Evolutionary conservation across 345 rosid species (phyloP), one percentile per base, ranked within the genome.

Genomic region (Luvunga scandens): DNA sequence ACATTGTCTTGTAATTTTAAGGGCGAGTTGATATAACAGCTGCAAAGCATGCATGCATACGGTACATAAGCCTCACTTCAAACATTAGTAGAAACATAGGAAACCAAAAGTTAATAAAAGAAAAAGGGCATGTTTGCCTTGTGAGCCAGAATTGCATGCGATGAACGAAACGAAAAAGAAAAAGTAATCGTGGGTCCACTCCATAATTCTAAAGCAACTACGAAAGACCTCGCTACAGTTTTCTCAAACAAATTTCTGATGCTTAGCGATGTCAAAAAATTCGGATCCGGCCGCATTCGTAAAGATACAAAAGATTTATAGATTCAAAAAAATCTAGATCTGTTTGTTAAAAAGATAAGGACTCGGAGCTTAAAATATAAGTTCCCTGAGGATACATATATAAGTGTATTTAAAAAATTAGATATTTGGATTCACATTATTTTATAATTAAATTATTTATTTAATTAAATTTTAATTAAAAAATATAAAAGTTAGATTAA

Each of bases 131-230:
- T 45, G 50, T 70, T 77, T 69, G 75, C 66, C 72, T 82, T 73
- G 80, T 66, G 72, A 82, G n/a, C 18, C 22, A 70, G 62, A 77
- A 73, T 45, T 12, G 50, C 21, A 77, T 82, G 56, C 81, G n/a
- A 50, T 19, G 34, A 36, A 56, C 7, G 2, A 50, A 50, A 13
- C 16, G 21, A 0, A 13, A 50, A 50, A 50, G 19, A 53, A 56
- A 75, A 55, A 13, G 68, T 24, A 75, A 77, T 68, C 83, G 53
- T 81, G 81, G 28, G 64, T 76, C 82, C 81, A 80, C 84, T 82
- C 76, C 79, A 65, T 21, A 27, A 21, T 42, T 42, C 48, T 42
- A 12, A 42, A 13, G 50, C 50, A 12, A 13, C 50, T 45, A 12
- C 50, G 5, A 45, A 30, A 38, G 48, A 56, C 78, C 71, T 53